Conservation (phyloP, 2,329 filamentous ascomycete species). For the Grosmannia huntii region DNA sequence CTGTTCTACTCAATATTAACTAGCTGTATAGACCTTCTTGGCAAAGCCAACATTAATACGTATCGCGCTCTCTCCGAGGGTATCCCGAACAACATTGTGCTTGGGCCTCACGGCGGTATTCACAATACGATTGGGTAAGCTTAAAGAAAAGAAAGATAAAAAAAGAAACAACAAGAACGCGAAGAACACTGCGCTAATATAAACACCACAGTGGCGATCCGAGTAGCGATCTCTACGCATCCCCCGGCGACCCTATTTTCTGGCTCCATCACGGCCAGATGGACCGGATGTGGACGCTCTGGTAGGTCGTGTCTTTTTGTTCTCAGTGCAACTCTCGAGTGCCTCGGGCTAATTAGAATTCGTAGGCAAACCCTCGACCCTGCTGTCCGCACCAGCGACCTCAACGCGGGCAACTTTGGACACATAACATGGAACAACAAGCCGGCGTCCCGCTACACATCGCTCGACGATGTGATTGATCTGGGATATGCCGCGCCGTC, state of each 20-base stretch:
- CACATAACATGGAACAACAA: conserved; percentile 18
- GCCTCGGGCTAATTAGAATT: background rate
- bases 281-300: conserved; percentile 10
- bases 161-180: no score
- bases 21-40: conserved; percentile 17
- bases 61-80: conserved; percentile 25
- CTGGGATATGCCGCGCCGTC: conserved; percentile 18
- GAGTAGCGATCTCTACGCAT: conserved; percentile 18
- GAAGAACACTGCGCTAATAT: no score
- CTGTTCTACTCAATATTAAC: background rate
- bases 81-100: conserved; percentile 15
- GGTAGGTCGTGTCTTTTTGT: background rate
- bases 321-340: no score
- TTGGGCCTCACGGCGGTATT: conserved; percentile 20
- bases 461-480: conserved; percentile 17
- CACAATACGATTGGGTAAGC: conserved; percentile 18
- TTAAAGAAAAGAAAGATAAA: background rate
- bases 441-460: conserved; percentile 14
- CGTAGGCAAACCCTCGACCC: conserved; percentile 14
- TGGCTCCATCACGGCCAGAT: conserved; percentile 11
- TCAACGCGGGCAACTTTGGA: conserved; percentile 16
- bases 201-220: conserved; percentile 16
- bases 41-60: conserved; percentile 16
- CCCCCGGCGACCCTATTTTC: conserved; percentile 14
- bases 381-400: conserved; percentile 12